A percentile compares a stretch with the other conserved stretches of the same genome.
phyloP scores from a whole-genome alignment of 177 flowering plant genomes.

The Tripterygium wilfordii region DNA sequence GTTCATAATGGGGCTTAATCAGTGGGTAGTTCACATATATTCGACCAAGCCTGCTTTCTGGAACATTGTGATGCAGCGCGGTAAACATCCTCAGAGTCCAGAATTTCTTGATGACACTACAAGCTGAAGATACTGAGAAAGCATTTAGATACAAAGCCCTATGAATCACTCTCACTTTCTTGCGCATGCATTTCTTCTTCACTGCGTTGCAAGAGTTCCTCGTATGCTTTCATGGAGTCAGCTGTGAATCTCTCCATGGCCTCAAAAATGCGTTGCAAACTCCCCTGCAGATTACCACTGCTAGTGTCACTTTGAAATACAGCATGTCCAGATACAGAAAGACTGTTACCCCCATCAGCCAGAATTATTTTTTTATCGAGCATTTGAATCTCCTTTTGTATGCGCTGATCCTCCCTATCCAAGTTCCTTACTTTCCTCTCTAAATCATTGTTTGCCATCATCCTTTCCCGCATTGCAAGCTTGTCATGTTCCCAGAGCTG shows the following conservation, averaged over 20 bases:
- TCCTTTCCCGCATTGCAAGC: slow-evolving; percentile 41
- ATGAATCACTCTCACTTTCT: slow-evolving; percentile 31
- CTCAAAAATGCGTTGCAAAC: slow-evolving; percentile 63
- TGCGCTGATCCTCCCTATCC: slow-evolving; percentile 74
- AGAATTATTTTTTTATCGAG: slow-evolving; percentile 62
- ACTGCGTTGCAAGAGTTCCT: slow-evolving; percentile 56
- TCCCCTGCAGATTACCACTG: slow-evolving; percentile 43
- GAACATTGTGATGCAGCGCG: background rate
- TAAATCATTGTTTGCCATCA: slow-evolving; percentile 47
- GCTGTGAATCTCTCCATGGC: slow-evolving; percentile 77
- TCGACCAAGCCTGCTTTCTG: no score
- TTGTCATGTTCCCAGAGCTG: slow-evolving; percentile 67
- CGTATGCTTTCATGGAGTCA: slow-evolving; percentile 56
- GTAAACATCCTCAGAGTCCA: background rate
- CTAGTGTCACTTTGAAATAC: slow-evolving; percentile 54
- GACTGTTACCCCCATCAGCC: slow-evolving; percentile 34
- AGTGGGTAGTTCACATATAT: no score
- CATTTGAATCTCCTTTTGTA: slow-evolving; percentile 71
- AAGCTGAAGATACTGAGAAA: background rate
- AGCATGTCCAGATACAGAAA: slow-evolving; percentile 30
- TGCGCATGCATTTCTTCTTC: slow-evolving; percentile 50
- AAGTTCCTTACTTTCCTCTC: slow-evolving; percentile 52
- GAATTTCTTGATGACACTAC: background rate
- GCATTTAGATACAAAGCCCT: slow-evolving; percentile 2
- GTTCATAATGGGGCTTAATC: no score